Evolutionary conservation across 202 grass and related monocot genomes (phyloP).

Genomic region (Panicum virgatum): DNA sequence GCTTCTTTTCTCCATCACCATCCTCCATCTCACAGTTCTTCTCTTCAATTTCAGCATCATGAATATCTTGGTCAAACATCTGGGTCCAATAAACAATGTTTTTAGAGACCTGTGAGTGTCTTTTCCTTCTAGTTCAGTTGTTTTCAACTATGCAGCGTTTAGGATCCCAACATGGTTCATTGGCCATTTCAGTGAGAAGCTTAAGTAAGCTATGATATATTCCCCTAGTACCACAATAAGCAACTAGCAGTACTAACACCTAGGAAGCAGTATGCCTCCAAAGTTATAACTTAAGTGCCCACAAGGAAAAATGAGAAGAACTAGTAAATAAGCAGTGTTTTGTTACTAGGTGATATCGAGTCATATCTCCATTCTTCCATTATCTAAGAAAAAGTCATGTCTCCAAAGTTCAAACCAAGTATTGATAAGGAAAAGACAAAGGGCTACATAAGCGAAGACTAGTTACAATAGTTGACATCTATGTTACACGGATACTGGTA

Average conservation of each 20-base stretch:
- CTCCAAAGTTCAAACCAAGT: neutral
- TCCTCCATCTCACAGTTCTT: slow-evolving; percentile 40
- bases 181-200: neutral
- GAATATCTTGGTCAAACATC: slow-evolving; percentile 40
- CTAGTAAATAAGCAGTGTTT: neutral
- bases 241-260: neutral
- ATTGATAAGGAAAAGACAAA: neutral
- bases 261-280: neutral
- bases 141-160: neutral
- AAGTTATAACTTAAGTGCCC: neutral
- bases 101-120: neutral
- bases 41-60: slow-evolving; percentile 38
- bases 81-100: slow-evolving; percentile 22
- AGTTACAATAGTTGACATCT: neutral
- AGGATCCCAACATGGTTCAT: neutral
- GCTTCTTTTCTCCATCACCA: slow-evolving; percentile 41
- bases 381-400: neutral
- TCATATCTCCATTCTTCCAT: too few relatives aligned
- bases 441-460: neutral
- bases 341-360: neutral
- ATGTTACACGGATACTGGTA: too few relatives aligned
- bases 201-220: neutral
- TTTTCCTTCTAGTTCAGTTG: neutral
- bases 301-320: neutral
- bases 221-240: neutral